Evolutionary conservation across 2,329 filamentous ascomycete species (phyloP).

Genomic region (Venturia aucupariae): DNA sequence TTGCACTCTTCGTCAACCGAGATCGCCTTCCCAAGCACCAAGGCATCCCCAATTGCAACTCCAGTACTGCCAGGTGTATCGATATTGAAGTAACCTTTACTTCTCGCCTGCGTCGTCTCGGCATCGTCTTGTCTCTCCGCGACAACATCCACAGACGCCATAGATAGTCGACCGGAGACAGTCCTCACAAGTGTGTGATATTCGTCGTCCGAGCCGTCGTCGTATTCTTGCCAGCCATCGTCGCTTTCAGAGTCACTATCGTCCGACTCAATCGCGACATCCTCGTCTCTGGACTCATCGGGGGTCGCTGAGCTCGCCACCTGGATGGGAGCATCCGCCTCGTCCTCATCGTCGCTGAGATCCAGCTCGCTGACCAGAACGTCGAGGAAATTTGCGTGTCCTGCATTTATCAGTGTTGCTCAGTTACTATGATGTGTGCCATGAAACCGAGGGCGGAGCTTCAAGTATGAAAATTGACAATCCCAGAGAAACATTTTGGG

Average conservation of each 20-base stretch:
- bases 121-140: neutral
- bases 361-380: conserved; percentile 10
- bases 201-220: conserved; percentile 9
- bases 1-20: neutral
- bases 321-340: neutral
- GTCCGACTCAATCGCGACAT: neutral
- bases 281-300: neutral
- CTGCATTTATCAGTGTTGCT: neutral
- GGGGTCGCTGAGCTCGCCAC: neutral
- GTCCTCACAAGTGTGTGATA: conserved; percentile 9
- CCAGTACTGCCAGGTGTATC: neutral
- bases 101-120: neutral
- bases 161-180: neutral
- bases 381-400: conserved; percentile 13
- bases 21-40: neutral
- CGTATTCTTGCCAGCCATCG: conserved; percentile 10
- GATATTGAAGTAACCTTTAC: conserved; percentile 1
- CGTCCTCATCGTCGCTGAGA: neutral
- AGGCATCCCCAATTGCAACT: neutral
- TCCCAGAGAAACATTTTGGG: neutral
- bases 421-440: neutral
- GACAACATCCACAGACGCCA: neutral
- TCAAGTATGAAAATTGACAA: neutral
- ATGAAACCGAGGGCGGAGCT: neutral
- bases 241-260: neutral